Evolutionary conservation across 2,329 filamentous ascomycete species (phyloP).

Genomic region (Biscogniauxia mediterranea): DNA sequence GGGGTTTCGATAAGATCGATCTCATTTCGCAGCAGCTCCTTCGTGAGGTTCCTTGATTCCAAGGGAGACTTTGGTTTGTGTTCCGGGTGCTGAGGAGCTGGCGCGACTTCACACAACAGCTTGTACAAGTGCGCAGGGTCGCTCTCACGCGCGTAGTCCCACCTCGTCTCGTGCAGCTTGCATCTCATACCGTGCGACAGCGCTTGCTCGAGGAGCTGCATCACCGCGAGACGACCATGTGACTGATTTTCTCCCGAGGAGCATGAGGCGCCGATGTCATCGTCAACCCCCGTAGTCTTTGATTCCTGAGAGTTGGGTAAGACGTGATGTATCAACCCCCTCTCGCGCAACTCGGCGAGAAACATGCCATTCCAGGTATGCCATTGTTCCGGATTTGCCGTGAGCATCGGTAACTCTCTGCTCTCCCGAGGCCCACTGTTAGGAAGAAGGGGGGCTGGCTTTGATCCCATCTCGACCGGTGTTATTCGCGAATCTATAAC

Average conservation of each 20-base stretch:
- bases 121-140: conserved; percentile 22
- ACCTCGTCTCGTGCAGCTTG: conserved; percentile 9
- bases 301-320: conserved; percentile 6
- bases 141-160: conserved; percentile 5
- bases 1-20: not conserved
- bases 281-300: conserved; percentile 13
- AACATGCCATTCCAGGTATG: conserved; percentile 16
- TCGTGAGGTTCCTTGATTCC: not conserved
- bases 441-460: not conserved
- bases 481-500: not conserved
- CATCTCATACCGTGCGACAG: conserved; percentile 14
- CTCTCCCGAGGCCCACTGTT: not conserved
- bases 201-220: conserved; percentile 14
- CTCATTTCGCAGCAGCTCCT: not conserved
- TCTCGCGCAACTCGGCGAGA: conserved; percentile 11
- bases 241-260: too few species aligned
- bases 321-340: conserved; percentile 13
- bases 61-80: not conserved
- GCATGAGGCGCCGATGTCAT: conserved; percentile 5
- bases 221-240: conserved; percentile 5
- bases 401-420: not conserved
- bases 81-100: not conserved
- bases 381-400: not conserved
- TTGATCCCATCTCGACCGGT: not conserved
- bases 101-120: not conserved